Conservation (phyloP, 1,139 yeast species). For the Candida labiduridarum region DNA sequence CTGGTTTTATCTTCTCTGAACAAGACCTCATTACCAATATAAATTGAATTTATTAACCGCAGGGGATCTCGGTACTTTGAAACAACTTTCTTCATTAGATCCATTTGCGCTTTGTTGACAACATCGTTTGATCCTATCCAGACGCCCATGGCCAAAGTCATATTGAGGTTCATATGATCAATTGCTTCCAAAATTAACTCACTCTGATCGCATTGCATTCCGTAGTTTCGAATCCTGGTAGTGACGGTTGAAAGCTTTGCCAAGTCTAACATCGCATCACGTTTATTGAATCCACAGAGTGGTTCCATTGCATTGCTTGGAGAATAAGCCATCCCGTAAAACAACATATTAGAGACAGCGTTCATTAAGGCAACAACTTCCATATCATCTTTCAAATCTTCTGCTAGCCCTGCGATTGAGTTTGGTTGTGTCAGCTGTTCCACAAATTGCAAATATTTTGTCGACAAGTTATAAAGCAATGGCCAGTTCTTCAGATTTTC, state of each 20-base stretch:
- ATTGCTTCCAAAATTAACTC: conserved; percentile 57
- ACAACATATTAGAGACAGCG: conserved; percentile 26
- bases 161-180: conserved; percentile 47
- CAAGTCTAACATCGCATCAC: conserved; percentile 57
- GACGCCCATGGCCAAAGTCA: conserved; percentile 64
- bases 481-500: conserved; percentile 12
- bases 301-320: conserved; percentile 57
- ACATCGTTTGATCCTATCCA: conserved; percentile 56
- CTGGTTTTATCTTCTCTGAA: conserved; percentile 53
- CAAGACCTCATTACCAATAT: conserved; percentile 66
- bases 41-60: conserved; percentile 50
- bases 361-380: conserved; percentile 36
- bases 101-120: conserved; percentile 44
- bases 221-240: conserved; percentile 57
- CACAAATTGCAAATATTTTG: conserved; percentile 10
- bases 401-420: conserved; percentile 22
- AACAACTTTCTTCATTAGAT: conserved; percentile 45
- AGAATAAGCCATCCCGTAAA: conserved; percentile 64
- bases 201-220: conserved; percentile 65
- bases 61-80: conserved; percentile 42
- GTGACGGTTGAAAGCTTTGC: conserved; percentile 61
- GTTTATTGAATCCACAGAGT: conserved; percentile 48
- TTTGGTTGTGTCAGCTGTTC: conserved; percentile 3
- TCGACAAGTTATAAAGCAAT: conserved; percentile 10
- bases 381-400: conserved; percentile 28